Evolutionary conservation across 306 rosid genomes (phyloP).

Genomic region (Malus sylvestris): DNA sequence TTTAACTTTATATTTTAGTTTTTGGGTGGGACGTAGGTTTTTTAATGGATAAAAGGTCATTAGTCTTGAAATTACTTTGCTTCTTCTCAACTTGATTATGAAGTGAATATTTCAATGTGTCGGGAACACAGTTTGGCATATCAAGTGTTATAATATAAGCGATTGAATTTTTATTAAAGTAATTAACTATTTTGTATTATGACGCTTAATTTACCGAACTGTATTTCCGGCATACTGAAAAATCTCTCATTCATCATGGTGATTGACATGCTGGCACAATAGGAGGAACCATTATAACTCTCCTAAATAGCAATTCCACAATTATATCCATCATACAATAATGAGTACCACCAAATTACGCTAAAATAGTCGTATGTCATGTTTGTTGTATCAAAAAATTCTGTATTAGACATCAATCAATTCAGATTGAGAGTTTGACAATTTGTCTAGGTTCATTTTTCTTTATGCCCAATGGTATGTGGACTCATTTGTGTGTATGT

Average conservation of each 20-base stretch:
- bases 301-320: neutral
- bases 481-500: neutral
- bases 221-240: accelerated
- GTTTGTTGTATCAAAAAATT: too few species aligned
- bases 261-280: neutral
- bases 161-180: too few species aligned
- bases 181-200: too few species aligned
- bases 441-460: neutral
- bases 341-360: too few species aligned
- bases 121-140: too few species aligned
- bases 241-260: neutral
- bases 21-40: slow-evolving; percentile 23
- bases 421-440: too few species aligned
- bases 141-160: too few species aligned
- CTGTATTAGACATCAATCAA: too few species aligned
- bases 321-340: too few species aligned
- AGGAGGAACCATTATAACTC: neutral
- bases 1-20: neutral
- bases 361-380: too few species aligned
- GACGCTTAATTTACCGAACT: too few species aligned
- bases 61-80: slow-evolving; percentile 22
- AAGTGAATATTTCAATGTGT: too few species aligned
- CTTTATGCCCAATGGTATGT: neutral
- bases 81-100: neutral
- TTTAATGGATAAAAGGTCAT: slow-evolving; percentile 22